phyloP scores from a whole-genome alignment of 163 green algal species.

The Scenedesmus sp. region DNA sequence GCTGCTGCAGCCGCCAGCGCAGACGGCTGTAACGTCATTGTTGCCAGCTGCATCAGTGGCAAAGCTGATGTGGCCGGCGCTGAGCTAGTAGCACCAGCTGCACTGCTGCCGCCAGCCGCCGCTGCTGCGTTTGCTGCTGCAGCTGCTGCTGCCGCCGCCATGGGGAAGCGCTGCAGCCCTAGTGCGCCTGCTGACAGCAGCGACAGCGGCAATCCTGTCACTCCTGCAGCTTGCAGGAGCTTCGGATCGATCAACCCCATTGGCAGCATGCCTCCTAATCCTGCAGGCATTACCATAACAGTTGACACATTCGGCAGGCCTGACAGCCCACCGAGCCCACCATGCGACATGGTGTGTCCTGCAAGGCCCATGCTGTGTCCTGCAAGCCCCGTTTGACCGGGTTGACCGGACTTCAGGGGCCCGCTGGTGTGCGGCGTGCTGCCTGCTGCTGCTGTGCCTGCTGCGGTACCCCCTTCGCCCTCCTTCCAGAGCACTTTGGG shows the following conservation, averaged over 20 bases:
- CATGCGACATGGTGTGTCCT: not conserved
- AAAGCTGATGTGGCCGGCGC: not conserved
- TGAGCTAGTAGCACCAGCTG: not conserved
- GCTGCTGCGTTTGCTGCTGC: not conserved
- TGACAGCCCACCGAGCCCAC: not conserved
- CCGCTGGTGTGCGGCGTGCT: not conserved
- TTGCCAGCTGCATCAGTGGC: constrained; percentile 41
- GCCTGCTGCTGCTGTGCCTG: not conserved
- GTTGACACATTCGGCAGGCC: constrained; percentile 39
- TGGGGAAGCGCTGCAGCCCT: constrained; percentile 12
- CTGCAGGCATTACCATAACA: constrained; percentile 49
- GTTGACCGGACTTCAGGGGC: not conserved
- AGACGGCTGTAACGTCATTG: constrained; percentile 45
- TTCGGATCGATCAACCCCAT: constrained; percentile 48
- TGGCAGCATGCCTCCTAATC: constrained; percentile 22
- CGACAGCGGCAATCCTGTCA: constrained; percentile 20
- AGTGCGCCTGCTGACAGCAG: constrained; percentile 5
- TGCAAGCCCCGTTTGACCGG: not conserved
- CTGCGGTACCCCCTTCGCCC: constrained; percentile 26
- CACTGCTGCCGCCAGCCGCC: not conserved
- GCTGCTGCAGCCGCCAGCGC: constrained; percentile 37
- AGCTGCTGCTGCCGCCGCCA: constrained; percentile 13
- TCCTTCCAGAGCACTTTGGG: constrained; percentile 84
- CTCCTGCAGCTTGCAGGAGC: constrained; percentile 23
- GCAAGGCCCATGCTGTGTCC: not conserved